phyloP scores from a whole-genome alignment of 345 rosid genomes.

The Durio zibethinus region DNA sequence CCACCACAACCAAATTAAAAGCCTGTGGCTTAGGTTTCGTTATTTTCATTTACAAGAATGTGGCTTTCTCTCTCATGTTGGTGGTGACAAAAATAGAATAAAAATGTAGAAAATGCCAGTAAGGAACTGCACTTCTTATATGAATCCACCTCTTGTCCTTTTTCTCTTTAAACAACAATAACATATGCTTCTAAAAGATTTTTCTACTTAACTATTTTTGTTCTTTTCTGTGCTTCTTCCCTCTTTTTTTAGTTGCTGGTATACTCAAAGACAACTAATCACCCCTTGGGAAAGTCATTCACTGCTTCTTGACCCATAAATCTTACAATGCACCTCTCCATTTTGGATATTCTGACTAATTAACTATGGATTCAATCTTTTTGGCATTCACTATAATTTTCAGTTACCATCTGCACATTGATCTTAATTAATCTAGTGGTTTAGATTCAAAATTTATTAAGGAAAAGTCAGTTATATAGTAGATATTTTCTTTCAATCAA shows the following conservation, averaged over 20 bases:
- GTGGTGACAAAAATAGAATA: constrained; percentile 28
- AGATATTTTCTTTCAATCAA: background rate
- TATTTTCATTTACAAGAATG: constrained; percentile 23
- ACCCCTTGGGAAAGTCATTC: background rate
- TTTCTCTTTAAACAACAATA: background rate
- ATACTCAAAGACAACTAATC: constrained; percentile 12
- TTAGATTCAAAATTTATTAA: background rate
- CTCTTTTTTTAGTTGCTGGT: constrained; percentile 1
- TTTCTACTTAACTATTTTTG: constrained; percentile 19
- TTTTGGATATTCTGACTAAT: background rate
- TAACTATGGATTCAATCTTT: background rate
- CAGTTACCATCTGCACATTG: background rate
- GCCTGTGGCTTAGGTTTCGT: constrained; percentile 23
- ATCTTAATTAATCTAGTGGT: background rate
- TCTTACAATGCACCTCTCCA: background rate
- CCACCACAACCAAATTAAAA: constrained; percentile 16
- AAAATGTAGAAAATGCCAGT: constrained; percentile 6
- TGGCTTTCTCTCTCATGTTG: constrained; percentile 7
- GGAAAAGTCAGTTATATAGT: background rate
- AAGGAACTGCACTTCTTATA: constrained; percentile 27
- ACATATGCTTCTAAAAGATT: constrained; percentile 10
- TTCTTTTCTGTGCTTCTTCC: constrained; percentile 30
- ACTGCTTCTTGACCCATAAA: background rate
- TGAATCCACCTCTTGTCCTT: constrained; percentile 29
- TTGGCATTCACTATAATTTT: background rate